Conservation (phyloP, 352 stramenopile genomes). For the Phytopythium mirpurense region DNA sequence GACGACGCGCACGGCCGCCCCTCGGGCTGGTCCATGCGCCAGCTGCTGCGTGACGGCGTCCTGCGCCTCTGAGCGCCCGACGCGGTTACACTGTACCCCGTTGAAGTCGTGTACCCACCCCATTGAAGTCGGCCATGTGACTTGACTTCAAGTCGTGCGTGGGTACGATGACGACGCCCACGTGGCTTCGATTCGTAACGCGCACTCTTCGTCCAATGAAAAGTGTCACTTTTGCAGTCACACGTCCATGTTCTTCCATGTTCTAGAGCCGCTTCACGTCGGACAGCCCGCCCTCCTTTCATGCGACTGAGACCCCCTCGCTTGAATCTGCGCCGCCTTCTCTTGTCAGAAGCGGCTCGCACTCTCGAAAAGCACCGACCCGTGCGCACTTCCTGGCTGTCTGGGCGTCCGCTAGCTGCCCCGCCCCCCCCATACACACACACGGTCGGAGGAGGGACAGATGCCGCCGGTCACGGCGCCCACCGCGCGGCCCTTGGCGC, state of each 20-base stretch:
- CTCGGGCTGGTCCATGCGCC: slow-evolving; percentile 73
- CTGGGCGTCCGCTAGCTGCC: not conserved
- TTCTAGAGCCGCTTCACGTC: not conserved
- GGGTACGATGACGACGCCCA: not conserved
- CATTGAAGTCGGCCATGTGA: not conserved
- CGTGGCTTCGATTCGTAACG: not conserved
- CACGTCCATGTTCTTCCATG: too few species aligned
- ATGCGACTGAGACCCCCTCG: too few species aligned
- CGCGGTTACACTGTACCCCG: too few species aligned
- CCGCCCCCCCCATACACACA: too few species aligned
- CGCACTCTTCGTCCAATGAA: not conserved
- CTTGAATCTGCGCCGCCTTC: not conserved
- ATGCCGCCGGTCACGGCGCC: slow-evolving; percentile 1
- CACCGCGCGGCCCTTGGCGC: slow-evolving; percentile 10
- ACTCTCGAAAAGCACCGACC: not conserved
- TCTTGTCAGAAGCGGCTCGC: slow-evolving; percentile 1
- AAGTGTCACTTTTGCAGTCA: not conserved
- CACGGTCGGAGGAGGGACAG: not conserved
- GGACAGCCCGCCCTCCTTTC: not conserved
- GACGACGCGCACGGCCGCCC: slow-evolving; percentile 52
- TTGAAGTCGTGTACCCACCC: not conserved
- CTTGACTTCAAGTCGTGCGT: not conserved
- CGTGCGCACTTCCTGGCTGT: not conserved
- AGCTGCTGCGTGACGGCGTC: slow-evolving; percentile 72
- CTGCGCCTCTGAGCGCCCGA: slow-evolving; percentile 21